Evolutionary conservation across 169 alveolate species (phyloP).

Genomic region (Plasmodium vivax): DNA sequence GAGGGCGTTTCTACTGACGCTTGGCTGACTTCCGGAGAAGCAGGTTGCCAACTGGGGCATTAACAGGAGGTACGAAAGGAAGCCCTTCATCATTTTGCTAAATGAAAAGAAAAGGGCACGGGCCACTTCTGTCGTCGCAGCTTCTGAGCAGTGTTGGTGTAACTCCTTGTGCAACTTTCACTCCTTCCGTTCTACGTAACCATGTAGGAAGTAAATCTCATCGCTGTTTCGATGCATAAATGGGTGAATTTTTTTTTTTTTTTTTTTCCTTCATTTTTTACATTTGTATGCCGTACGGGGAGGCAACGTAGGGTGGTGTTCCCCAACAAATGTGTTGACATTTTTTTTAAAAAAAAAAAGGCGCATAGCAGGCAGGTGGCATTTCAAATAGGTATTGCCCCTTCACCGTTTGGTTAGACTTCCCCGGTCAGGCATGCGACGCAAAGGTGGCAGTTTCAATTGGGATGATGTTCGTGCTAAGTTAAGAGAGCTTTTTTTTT

Average conservation of each 20-base stretch:
- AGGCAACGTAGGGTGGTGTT: neutral
- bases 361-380: neutral
- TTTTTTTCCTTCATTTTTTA: neutral
- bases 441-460: neutral
- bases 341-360: neutral
- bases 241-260: neutral
- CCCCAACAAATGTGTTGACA: neutral
- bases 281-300: neutral
- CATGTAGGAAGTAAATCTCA: neutral
- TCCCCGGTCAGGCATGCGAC: neutral
- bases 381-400: neutral
- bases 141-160: neutral
- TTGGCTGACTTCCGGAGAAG: constrained; percentile 16
- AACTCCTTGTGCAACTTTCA: neutral
- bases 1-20: constrained; percentile 1
- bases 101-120: neutral
- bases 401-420: neutral
- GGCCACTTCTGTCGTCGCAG: neutral
- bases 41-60: constrained; percentile 17
- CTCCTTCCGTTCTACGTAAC: neutral
- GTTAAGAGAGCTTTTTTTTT: neutral
- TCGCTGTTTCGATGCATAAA: neutral
- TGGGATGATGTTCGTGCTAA: neutral
- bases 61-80: constrained; percentile 3
- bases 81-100: constrained; percentile 24